phyloP scores from a whole-genome alignment of 2,329 filamentous ascomycete species.

The Dactylellina drechsleri region DNA sequence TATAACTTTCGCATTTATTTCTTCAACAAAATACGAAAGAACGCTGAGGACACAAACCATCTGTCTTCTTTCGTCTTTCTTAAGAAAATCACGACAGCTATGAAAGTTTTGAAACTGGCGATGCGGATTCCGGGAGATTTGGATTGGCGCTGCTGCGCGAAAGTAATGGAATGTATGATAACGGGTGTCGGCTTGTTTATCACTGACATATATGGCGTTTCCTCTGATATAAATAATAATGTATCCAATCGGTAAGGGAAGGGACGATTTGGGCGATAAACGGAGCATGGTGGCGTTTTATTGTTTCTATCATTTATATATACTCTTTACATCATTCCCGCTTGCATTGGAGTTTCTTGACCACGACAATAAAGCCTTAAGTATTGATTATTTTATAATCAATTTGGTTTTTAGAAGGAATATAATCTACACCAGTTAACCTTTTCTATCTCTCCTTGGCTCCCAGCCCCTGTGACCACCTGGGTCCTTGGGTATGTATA shows the following conservation, averaged over 20 bases:
- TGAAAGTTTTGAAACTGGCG: conserved; percentile 23
- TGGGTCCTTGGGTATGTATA: too few relatives aligned
- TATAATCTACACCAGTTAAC: too few relatives aligned
- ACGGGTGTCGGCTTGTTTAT: conserved; percentile 47
- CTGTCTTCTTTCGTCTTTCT: neutral
- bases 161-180: conserved; percentile 35
- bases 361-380: too few relatives aligned
- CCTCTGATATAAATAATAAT: neutral
- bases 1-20: conserved; percentile 25
- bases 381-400: too few relatives aligned
- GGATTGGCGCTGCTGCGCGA: neutral
- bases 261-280: neutral
- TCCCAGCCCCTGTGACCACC: too few relatives aligned
- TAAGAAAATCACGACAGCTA: neutral
- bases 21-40: too few relatives aligned
- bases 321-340: too few relatives aligned
- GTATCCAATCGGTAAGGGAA: too few relatives aligned
- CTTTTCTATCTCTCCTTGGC: too few relatives aligned
- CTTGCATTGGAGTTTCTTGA: too few relatives aligned
- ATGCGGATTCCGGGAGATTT: conserved; percentile 41
- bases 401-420: too few relatives aligned
- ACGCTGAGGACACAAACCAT: neutral
- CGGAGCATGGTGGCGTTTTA: conserved; percentile 2
- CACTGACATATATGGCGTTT: conserved; percentile 29
- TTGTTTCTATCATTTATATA: neutral